A percentile compares a stretch with the other conserved stretches of the same genome.
phyloP scores from a whole-genome alignment of 2,329 filamentous ascomycete genomes.

The Exophiala phaeomuriformis region DNA sequence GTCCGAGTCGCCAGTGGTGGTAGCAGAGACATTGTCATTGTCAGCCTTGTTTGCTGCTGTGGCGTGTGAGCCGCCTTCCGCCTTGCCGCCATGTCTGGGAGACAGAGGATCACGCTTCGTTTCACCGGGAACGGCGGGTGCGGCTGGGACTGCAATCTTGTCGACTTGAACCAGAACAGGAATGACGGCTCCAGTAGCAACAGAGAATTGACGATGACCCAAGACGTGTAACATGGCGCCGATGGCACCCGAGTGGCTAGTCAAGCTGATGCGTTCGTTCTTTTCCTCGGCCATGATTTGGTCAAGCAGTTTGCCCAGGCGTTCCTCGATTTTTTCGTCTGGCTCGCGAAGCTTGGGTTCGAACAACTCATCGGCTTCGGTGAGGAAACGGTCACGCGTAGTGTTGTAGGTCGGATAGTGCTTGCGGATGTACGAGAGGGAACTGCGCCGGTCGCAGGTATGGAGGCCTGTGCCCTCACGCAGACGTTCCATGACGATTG shows the following conservation, averaged over 20 bases:
- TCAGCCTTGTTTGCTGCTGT: background rate
- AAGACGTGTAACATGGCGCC: slow-evolving; percentile 44
- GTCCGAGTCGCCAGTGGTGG: background rate
- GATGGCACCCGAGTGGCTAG: slow-evolving; percentile 54
- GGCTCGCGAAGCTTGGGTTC: slow-evolving; percentile 44
- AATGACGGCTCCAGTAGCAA: slow-evolving; percentile 48
- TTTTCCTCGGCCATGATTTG: slow-evolving; percentile 47
- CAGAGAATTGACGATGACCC: slow-evolving; percentile 42
- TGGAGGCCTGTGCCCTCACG: slow-evolving; percentile 55
- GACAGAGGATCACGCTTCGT: background rate
- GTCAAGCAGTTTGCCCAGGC: slow-evolving; percentile 42
- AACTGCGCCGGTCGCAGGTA: slow-evolving; percentile 54
- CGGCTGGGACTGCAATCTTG: background rate
- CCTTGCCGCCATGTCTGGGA: slow-evolving; percentile 13
- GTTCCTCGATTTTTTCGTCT: slow-evolving; percentile 40
- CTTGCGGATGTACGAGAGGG: slow-evolving; percentile 40
- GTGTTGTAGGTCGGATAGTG: slow-evolving; percentile 42
- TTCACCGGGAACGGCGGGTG: too few relatives aligned
- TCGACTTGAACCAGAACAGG: slow-evolving; percentile 45
- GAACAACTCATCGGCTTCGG: slow-evolving; percentile 51
- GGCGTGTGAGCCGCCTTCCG: slow-evolving; percentile 10
- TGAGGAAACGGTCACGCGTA: slow-evolving; percentile 46
- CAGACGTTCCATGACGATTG: slow-evolving; percentile 50
- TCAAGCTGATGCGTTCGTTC: slow-evolving; percentile 47
- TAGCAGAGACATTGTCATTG: background rate